Percentiles rank a stretch among this genome's conserved stretches.
phyloP scores from a whole-genome alignment of 495 filamentous ascomycete species.

The Tetracladium setigerum region DNA sequence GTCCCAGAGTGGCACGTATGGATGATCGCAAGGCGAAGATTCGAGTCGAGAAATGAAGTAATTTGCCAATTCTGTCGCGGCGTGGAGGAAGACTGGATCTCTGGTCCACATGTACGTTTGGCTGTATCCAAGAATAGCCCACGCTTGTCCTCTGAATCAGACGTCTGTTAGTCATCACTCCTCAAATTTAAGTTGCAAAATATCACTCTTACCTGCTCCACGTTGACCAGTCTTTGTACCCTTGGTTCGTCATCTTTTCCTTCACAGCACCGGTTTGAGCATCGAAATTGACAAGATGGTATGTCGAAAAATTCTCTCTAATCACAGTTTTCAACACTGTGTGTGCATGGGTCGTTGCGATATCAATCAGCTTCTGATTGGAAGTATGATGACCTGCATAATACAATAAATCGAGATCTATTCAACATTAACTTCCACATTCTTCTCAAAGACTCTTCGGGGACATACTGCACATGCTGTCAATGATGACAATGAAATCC shows the following conservation, averaged over 20 bases:
- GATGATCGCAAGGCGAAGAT: background rate
- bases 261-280: conserved; percentile 26
- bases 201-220: conserved; percentile 26
- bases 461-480: conserved; percentile 34
- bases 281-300: conserved; percentile 34
- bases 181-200: too few relatives aligned
- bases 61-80: conserved; percentile 25
- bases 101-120: conserved; percentile 38
- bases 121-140: conserved; percentile 38
- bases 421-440: background rate
- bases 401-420: conserved; percentile 35
- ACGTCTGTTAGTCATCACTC: too few relatives aligned
- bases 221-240: conserved; percentile 30
- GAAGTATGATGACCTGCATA: conserved; percentile 29
- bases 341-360: conserved; percentile 32
- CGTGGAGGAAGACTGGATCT: conserved; percentile 27
- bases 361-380: conserved; percentile 20
- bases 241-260: conserved; percentile 31
- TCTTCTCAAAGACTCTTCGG: too few relatives aligned
- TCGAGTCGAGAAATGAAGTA: conserved; percentile 30
- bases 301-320: conserved; percentile 28
- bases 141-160: conserved; percentile 39
- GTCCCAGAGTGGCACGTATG: conserved; percentile 26
- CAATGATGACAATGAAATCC: conserved; percentile 37
- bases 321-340: conserved; percentile 24